Base-by-base conservation (phyloP, 306 rosid genomes). In the Cicer bijugum region DNA sequence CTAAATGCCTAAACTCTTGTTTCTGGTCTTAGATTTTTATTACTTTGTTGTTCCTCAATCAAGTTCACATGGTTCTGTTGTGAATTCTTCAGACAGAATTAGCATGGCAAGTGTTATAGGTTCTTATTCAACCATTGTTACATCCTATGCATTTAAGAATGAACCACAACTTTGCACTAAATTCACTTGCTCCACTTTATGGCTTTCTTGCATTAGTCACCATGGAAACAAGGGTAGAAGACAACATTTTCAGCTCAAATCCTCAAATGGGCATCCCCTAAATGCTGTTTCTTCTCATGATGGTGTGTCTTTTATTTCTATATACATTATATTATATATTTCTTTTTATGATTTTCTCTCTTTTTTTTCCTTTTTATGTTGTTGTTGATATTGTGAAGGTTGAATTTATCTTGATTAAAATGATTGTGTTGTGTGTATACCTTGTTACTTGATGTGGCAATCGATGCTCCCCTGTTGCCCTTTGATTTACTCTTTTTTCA, bases 211-310 rank as follows among this genome's bases (percentile, higher is more conserved):
- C 19, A 33, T 59, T 12, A 75, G 53, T 17, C 6, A 2, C 12
- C 73, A 59, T 1, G 70, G 80, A 86, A 86, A 56, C 39, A 53
- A 9, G 1, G 79, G 83, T 20, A 75, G 84, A 58, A 75, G 84
- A 58, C 77, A 76, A 38, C 85, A 73, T 68, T 88, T 89, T 70
- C 86, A 76, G 85, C 90, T 93, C 55, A 91, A 82, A 77, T 89
- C 93, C 59, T 89, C 96, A 78, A 91, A 93, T 88, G 96, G 91
- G 83, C 84, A 84, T 70, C 90, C 89, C 0, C 82, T 83, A 46
- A 72, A 91, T 82, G 92, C 89, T 58, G 72, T 89, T 82, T 84
- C 91, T 74, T 80, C 81, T 60, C 83, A 82, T 55, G 97, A 87
- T 52, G 98, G 97, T 91, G 66, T 42, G 91, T 83, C 1, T 35